Evolutionary conservation across 2,329 filamentous ascomycete genomes (phyloP).

Genomic region (Ascocoryne sarcoides): DNA sequence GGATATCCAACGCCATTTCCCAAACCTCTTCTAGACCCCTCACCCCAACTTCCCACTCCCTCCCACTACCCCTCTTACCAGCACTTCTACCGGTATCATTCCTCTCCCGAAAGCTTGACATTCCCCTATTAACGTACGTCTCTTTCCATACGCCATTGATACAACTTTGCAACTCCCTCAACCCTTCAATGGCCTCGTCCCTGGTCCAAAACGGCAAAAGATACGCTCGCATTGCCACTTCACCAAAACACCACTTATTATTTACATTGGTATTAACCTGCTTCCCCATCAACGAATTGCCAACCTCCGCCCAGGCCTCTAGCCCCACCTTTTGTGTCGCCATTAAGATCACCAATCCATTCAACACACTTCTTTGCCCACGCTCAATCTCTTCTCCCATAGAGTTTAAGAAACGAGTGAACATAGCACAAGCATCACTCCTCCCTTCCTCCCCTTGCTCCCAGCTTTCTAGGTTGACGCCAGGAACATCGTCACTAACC

Average conservation of each 20-base stretch:
- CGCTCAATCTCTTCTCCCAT: slow-evolving; percentile 3
- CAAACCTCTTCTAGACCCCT: not conserved
- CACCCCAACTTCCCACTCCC: slow-evolving; percentile 1
- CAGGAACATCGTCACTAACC: slow-evolving; percentile 2
- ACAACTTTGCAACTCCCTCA: not conserved
- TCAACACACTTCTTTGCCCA: slow-evolving; percentile 3
- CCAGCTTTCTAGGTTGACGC: not conserved
- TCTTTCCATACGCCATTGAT: not conserved
- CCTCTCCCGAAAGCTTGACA: not conserved
- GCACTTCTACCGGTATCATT: not conserved
- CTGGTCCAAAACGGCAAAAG: not conserved
- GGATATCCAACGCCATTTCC: slow-evolving; percentile 4
- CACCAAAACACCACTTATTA: not conserved
- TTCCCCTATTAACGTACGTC: not conserved
- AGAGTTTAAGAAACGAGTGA: not conserved
- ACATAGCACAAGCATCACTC: slow-evolving; percentile 1
- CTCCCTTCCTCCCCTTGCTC: not conserved
- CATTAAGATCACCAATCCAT: slow-evolving; percentile 2
- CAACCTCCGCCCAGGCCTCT: not conserved
- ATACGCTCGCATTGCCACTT: not conserved
- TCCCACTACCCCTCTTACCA: not conserved
- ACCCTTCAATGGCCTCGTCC: not conserved
- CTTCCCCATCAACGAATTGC: not conserved
- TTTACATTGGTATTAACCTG: not conserved
- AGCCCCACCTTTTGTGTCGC: slow-evolving; percentile 1